Evolutionary conservation across 1,284 basidiomycete species (phyloP).

Genomic region (Austroboletus olivaceoglutinosus): DNA sequence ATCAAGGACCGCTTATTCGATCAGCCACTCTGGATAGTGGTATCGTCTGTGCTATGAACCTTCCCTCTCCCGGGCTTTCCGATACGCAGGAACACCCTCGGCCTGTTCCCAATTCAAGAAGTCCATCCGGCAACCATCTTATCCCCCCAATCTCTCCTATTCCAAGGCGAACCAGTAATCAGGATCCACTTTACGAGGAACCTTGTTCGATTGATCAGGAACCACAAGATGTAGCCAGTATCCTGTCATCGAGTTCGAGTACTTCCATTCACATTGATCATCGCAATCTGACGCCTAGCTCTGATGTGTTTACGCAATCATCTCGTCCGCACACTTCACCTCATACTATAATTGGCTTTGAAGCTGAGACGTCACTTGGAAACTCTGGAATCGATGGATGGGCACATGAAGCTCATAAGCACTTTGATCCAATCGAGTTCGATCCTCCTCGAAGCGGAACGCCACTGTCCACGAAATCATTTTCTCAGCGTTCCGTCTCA

Average conservation of each 20-base stretch:
- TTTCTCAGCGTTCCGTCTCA: slow-evolving; percentile 12
- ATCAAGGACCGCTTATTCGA: not conserved
- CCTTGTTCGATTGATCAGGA: slow-evolving; percentile 7
- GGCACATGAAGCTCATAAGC: not conserved
- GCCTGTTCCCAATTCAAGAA: slow-evolving; percentile 10
- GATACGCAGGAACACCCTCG: slow-evolving; percentile 2
- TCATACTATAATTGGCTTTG: not conserved
- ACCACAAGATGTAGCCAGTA: not conserved
- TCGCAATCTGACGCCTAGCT: not conserved
- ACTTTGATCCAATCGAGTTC: not conserved
- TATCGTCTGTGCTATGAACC: slow-evolving; percentile 17
- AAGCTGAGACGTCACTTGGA: not conserved
- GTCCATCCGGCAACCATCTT: slow-evolving; percentile 27
- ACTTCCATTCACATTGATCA: not conserved
- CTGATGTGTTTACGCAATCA: not conserved
- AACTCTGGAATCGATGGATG: not conserved
- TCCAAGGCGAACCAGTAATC: slow-evolving; percentile 13
- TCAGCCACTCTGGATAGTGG: not conserved
- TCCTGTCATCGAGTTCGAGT: slow-evolving; percentile 5
- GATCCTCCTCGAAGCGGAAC: slow-evolving; percentile 7
- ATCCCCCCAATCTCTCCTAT: slow-evolving; percentile 11
- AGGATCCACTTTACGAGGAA: slow-evolving; percentile 17
- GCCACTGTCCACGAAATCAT: slow-evolving; percentile 14
- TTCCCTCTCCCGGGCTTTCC: slow-evolving; percentile 6
- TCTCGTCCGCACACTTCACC: not conserved